Evolutionary conservation across 306 rosid genomes (phyloP).

Genomic region (Rosa lucieae): DNA sequence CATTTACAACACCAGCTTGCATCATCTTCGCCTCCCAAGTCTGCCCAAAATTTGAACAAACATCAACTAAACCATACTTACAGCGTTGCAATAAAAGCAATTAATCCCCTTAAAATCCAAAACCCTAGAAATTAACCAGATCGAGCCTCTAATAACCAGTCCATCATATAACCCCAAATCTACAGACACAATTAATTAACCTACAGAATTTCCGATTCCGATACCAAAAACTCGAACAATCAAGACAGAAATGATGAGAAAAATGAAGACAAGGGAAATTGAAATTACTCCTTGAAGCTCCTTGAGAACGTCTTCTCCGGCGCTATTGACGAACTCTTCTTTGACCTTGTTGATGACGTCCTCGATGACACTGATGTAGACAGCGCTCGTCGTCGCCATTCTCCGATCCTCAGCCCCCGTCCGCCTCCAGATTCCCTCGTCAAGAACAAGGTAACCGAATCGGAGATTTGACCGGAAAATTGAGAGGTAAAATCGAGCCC

Average conservation of each 20-base stretch:
- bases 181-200: neutral
- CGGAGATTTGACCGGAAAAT: conserved; percentile 15
- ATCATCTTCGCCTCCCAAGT: conserved; percentile 94
- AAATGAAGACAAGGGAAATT: conserved; percentile 3
- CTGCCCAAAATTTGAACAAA: conserved; percentile 37
- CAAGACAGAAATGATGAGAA: neutral
- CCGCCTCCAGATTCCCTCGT: conserved; percentile 18
- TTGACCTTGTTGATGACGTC: conserved; percentile 93
- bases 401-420: conserved; percentile 15
- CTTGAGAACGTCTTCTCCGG: conserved; percentile 91
- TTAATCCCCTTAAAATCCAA: conserved; percentile 2
- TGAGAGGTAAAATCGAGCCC: neutral
- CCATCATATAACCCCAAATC: conserved; percentile 14
- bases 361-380: conserved; percentile 86
- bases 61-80: neutral
- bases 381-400: conserved; percentile 80
- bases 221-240: neutral
- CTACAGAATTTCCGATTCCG: neutral
- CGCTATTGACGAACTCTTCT: conserved; percentile 80
- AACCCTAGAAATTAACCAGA: conserved; percentile 44
- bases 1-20: conserved; percentile 71
- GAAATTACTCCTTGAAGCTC: conserved; percentile 92
- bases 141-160: conserved; percentile 50
- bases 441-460: neutral
- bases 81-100: conserved; percentile 7